These are phyloP conservation scores for Leishmania guyanensis DNA, from an alignment of 208 protist species.

Conservation along the genomic window DNA sequence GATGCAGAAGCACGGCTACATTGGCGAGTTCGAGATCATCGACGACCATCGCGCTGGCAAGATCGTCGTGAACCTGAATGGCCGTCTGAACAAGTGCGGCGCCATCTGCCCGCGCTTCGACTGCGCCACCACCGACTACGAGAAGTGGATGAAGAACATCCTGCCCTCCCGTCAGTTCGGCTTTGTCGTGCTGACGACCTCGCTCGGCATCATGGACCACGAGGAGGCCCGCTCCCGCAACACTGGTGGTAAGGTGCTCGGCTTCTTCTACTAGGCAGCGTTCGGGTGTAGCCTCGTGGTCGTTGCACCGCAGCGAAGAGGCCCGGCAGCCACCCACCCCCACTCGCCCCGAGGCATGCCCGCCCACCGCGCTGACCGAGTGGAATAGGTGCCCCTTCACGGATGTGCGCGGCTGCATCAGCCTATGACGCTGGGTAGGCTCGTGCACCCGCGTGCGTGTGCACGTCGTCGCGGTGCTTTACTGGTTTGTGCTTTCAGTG, in stretches of 20 bases:
- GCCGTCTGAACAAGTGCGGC: slow-evolving; percentile 99
- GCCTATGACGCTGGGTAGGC: not conserved
- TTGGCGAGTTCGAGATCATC: slow-evolving; percentile 99
- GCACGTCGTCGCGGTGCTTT: not conserved
- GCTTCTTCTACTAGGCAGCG: slow-evolving; percentile 99
- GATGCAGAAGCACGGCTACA: slow-evolving; percentile 99
- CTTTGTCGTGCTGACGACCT: slow-evolving; percentile 99
- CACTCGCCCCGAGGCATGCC: not conserved
- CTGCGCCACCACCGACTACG: slow-evolving; percentile 95
- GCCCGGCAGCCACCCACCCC: not conserved
- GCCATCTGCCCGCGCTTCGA: slow-evolving; percentile 99
- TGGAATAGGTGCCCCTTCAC: not conserved
- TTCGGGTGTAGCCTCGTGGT: not conserved
- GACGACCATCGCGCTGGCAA: slow-evolving; percentile 99
- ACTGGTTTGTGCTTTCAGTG: slow-evolving; percentile 1
- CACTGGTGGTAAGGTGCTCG: slow-evolving; percentile 99
- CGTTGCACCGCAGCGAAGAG: not conserved
- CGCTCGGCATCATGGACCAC: slow-evolving; percentile 99
- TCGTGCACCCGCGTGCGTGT: not conserved
- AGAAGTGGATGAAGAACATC: slow-evolving; percentile 99
- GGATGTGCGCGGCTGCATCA: not conserved
- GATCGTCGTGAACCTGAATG: slow-evolving; percentile 99
- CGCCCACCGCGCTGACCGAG: not conserved
- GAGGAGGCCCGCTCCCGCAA: slow-evolving; percentile 98
- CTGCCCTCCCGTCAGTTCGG: slow-evolving; percentile 99